These are phyloP conservation scores for Cucumis hystrix DNA, from an alignment of 306 rosid genomes.

Conservation along the genomic window DNA sequence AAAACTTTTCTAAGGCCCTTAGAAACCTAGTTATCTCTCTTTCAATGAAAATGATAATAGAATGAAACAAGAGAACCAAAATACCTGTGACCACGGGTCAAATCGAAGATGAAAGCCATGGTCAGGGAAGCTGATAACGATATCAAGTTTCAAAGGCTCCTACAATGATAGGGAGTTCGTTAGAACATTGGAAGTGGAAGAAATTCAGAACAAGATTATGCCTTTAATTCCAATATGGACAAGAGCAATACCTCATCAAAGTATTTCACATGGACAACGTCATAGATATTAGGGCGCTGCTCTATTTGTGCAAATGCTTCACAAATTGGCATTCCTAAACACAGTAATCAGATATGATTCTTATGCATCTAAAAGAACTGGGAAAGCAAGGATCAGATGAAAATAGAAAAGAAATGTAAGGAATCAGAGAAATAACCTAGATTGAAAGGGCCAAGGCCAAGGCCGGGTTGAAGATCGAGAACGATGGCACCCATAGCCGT, in stretches of 20 bases:
- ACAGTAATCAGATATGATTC: too few species aligned
- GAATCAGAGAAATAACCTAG: conserved; percentile 33
- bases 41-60: background rate
- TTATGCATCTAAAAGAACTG: too few species aligned
- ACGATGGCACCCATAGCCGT: conserved; percentile 97
- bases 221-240: background rate
- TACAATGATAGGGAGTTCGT: conserved; percentile 9
- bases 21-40: background rate
- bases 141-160: conserved; percentile 84
- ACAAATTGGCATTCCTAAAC: conserved; percentile 75
- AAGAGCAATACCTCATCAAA: conserved; percentile 65
- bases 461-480: conserved; percentile 91
- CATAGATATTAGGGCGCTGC: conserved; percentile 80
- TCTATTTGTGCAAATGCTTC: conserved; percentile 96
- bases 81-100: conserved; percentile 97
- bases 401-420: background rate
- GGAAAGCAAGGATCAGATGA: too few species aligned
- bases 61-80: background rate
- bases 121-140: conserved; percentile 92
- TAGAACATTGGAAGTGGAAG: background rate
- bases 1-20: too few species aligned
- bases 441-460: conserved; percentile 81
- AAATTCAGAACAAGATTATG: background rate
- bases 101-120: conserved; percentile 98
- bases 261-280: conserved; percentile 93